phyloP scores from a whole-genome alignment of 768 basidiomycete species.

The Tephrocybe sp. region DNA sequence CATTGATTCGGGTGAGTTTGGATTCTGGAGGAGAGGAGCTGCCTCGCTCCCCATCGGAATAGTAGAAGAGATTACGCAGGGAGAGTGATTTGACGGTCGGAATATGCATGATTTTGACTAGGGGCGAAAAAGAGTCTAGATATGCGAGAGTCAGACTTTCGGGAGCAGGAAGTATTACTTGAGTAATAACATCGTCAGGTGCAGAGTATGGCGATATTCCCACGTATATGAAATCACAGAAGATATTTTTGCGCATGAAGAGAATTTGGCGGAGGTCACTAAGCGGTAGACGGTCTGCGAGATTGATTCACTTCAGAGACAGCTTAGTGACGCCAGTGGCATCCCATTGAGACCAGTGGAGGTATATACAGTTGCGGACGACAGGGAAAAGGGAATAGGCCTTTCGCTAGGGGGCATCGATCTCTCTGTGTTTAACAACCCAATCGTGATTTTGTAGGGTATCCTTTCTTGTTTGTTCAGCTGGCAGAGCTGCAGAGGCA shows the following conservation, averaged over 20 bases:
- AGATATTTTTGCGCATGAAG: neutral
- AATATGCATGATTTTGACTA: neutral
- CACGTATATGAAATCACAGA: neutral
- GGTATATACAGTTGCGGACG: neutral
- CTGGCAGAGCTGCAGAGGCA: no score
- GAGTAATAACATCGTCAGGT: neutral
- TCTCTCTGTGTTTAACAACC: neutral
- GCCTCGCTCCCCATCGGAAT: neutral
- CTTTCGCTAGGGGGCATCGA: neutral
- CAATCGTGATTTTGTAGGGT: neutral
- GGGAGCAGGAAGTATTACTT: neutral
- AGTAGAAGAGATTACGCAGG: conserved; percentile 1
- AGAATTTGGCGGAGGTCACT: conserved; percentile 1
- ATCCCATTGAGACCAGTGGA: conserved; percentile 6
- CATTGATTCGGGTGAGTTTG: no score
- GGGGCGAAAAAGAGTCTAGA: neutral
- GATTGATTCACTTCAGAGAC: neutral
- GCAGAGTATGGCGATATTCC: neutral
- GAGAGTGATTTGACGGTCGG: conserved; percentile 3
- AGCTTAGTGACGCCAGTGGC: conserved; percentile 1
- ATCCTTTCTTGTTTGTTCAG: no score
- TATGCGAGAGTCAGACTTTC: conserved; percentile 1
- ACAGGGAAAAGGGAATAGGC: neutral
- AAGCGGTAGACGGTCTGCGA: neutral
- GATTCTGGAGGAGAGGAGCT: neutral